Percentiles rank a stretch among this genome's conserved stretches.
Evolutionary conservation across 2,329 filamentous ascomycete species (phyloP).

Genomic region (Aspergillus ruber): DNA sequence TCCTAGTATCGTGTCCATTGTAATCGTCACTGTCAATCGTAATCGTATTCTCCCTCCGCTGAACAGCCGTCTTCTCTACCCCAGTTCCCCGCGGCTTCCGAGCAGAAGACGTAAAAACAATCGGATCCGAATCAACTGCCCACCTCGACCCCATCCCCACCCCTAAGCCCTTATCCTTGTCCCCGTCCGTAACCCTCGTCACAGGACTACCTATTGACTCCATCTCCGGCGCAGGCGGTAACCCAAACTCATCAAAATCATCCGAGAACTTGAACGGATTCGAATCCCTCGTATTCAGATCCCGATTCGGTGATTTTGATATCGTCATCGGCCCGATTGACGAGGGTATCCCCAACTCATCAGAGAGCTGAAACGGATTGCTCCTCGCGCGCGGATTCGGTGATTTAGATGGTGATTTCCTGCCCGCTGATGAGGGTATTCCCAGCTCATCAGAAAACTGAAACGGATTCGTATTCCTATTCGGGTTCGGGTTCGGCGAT

Average conservation of each 20-base stretch:
- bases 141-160: conserved; percentile 3
- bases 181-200: not conserved
- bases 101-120: conserved; percentile 38
- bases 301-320: conserved; percentile 9
- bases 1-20: not conserved
- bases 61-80: not conserved
- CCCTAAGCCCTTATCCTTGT: not conserved
- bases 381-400: too few relatives aligned
- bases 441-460: too few relatives aligned
- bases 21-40: conserved; percentile 32
- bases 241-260: not conserved
- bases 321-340: not conserved
- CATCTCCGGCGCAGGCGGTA: not conserved
- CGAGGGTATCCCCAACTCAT: too few relatives aligned
- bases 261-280: conserved; percentile 1
- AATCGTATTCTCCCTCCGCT: conserved; percentile 23
- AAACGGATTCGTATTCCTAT: not conserved
- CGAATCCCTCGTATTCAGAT: not conserved
- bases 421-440: too few relatives aligned
- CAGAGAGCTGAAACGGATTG: too few relatives aligned
- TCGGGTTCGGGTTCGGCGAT: conserved; percentile 2
- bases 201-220: not conserved
- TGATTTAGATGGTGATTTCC: too few relatives aligned
- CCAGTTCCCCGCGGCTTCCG: conserved; percentile 16
- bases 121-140: conserved; percentile 32